Conservation (phyloP, 2,329 filamentous ascomycete species). For the Intubia oerlemansii region DNA sequence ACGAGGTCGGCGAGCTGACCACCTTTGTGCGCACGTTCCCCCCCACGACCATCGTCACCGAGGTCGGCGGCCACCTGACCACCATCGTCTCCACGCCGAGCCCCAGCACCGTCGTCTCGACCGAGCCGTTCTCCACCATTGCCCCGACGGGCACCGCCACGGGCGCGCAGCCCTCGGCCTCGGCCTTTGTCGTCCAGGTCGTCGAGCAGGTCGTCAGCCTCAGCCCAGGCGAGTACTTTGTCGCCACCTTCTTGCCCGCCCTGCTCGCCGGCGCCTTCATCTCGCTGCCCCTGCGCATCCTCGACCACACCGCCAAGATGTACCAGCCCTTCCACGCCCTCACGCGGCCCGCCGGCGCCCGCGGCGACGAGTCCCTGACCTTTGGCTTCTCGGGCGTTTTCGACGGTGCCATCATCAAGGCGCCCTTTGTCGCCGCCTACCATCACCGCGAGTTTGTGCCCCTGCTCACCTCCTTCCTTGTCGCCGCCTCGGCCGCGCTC, state of each 20-base stretch:
- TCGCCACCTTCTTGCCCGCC: conserved; percentile 20
- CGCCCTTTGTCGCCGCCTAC: conserved; percentile 15
- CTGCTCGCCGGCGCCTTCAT: conserved; percentile 18
- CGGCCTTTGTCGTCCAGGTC: conserved; percentile 8
- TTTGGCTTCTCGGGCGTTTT: conserved; percentile 18
- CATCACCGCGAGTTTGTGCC: conserved; percentile 16
- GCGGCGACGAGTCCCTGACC: conserved; percentile 19
- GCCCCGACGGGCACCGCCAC: conserved; percentile 10
- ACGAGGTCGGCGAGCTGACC: conserved; percentile 6
- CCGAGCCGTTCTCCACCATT: conserved; percentile 6
- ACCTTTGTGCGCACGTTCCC: conserved; percentile 10
- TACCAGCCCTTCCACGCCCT: conserved; percentile 24
- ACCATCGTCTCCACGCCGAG: conserved; percentile 12
- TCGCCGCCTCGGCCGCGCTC: conserved; percentile 14
- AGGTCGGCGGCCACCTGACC: conserved; percentile 10
- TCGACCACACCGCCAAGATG: conserved; percentile 19
- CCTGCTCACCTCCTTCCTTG: conserved; percentile 16
- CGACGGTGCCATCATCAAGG: conserved; percentile 9
- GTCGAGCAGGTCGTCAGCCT: conserved; percentile 10
- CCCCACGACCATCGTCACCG: conserved; percentile 10
- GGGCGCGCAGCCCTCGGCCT: too few species aligned
- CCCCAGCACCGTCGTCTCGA: conserved; percentile 3
- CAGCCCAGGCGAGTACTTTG: conserved; percentile 14
- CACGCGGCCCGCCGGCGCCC: conserved; percentile 14
- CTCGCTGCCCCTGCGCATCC: conserved; percentile 17